phyloP scores from a whole-genome alignment of 805 yeast species.

The Metschnikowia chrysomelidarum region DNA sequence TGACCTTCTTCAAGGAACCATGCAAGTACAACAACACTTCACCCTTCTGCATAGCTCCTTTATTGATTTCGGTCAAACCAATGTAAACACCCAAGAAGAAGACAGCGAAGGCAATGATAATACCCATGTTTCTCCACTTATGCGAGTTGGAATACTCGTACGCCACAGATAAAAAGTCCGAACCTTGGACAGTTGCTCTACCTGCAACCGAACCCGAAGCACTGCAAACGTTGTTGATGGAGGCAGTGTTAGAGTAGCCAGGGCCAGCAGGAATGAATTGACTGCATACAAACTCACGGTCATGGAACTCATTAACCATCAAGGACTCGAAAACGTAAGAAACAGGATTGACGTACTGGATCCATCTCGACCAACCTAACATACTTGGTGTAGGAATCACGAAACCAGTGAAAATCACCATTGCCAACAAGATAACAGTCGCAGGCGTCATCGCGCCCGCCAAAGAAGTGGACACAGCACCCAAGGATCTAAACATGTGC shows the following conservation, averaged over 20 bases:
- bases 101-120: conserved; percentile 50
- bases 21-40: conserved; percentile 31
- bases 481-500: conserved; percentile 41
- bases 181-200: conserved; percentile 51
- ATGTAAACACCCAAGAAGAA: conserved; percentile 40
- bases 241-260: conserved; percentile 41
- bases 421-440: conserved; percentile 45
- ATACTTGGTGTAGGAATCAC: conserved; percentile 42
- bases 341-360: conserved; percentile 42
- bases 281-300: conserved; percentile 53
- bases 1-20: conserved; percentile 45
- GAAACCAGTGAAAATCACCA: conserved; percentile 55
- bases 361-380: conserved; percentile 36
- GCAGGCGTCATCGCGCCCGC: conserved; percentile 47
- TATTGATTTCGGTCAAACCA: conserved; percentile 41
- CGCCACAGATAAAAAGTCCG: conserved; percentile 47
- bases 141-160: conserved; percentile 55
- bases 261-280: conserved; percentile 61
- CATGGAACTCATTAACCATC: conserved; percentile 63
- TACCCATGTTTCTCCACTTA: conserved; percentile 81
- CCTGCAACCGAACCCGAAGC: conserved; percentile 63
- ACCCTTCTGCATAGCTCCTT: conserved; percentile 46
- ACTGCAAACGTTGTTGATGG: conserved; percentile 50
- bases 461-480: conserved; percentile 40
- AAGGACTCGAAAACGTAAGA: conserved; percentile 52